These are phyloP conservation scores for Backusella macrospora DNA, from an alignment of 192 early-diverging fungal genomes.

Conservation along the genomic window DNA sequence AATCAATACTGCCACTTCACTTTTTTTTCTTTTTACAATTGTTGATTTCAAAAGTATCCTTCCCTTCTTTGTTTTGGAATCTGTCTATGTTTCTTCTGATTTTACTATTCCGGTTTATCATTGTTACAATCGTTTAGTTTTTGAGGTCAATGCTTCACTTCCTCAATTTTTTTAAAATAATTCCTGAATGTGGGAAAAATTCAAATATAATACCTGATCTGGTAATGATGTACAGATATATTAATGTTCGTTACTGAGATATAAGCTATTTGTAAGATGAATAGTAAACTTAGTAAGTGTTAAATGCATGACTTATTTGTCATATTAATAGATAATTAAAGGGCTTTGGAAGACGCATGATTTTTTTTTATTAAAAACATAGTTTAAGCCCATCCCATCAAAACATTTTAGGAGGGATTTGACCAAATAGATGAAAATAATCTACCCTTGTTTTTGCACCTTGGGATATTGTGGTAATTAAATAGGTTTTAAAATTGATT, in stretches of 20 bases:
- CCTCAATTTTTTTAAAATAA: not conserved
- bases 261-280: not conserved
- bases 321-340: not conserved
- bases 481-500: not conserved
- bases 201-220: not conserved
- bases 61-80: no score
- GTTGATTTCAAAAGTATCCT: no score
- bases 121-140: not conserved
- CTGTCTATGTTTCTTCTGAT: not conserved
- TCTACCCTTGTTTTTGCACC: not conserved
- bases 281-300: not conserved
- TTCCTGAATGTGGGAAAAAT: conserved; percentile 1
- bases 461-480: not conserved
- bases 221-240: not conserved
- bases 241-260: not conserved
- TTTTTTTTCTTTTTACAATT: no score
- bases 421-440: not conserved
- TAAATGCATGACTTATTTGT: not conserved
- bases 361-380: not conserved
- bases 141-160: not conserved
- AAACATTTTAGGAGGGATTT: not conserved
- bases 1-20: no score
- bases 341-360: not conserved
- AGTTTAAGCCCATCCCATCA: not conserved
- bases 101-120: not conserved